A percentile compares a stretch with the other conserved stretches of the same genome.
phyloP scores from a whole-genome alignment of 1,284 basidiomycete genomes.

The Sparassis latifolia region DNA sequence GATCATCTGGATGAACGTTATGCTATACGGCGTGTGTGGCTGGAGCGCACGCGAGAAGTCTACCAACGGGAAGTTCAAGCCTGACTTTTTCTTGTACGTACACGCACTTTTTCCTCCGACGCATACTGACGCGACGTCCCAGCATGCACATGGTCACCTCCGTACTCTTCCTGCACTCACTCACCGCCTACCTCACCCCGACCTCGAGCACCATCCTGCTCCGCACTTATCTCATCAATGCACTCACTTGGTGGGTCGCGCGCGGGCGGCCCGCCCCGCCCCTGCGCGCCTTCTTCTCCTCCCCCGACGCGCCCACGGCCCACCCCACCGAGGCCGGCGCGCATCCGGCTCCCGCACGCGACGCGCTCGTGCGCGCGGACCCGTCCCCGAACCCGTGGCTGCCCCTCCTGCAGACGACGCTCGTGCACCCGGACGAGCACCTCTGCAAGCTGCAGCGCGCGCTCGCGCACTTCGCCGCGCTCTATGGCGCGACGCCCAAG shows the following conservation, averaged over 20 bases:
- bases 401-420: conserved; percentile 41
- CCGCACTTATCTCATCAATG: conserved; percentile 31
- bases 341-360: conserved; percentile 24
- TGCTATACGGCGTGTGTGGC: conserved; percentile 39
- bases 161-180: conserved; percentile 33
- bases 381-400: conserved; percentile 47
- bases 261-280: conserved; percentile 30
- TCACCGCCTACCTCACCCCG: conserved; percentile 22
- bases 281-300: conserved; percentile 30
- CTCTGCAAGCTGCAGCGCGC: conserved; percentile 53
- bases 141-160: conserved; percentile 46
- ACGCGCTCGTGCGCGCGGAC: conserved; percentile 27
- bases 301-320: conserved; percentile 5
- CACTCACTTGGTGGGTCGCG: conserved; percentile 30
- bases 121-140: background rate
- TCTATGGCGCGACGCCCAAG: conserved; percentile 38
- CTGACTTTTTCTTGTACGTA: conserved; percentile 33
- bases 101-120: too few species aligned
- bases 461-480: conserved; percentile 43
- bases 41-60: conserved; percentile 19
- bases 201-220: conserved; percentile 29
- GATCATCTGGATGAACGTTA: conserved; percentile 32
- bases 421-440: conserved; percentile 57
- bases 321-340: conserved; percentile 18
- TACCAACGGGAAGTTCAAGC: conserved; percentile 28